Evolutionary conservation across 257 asterid species (phyloP).

Genomic region (Prunella vulgaris): DNA sequence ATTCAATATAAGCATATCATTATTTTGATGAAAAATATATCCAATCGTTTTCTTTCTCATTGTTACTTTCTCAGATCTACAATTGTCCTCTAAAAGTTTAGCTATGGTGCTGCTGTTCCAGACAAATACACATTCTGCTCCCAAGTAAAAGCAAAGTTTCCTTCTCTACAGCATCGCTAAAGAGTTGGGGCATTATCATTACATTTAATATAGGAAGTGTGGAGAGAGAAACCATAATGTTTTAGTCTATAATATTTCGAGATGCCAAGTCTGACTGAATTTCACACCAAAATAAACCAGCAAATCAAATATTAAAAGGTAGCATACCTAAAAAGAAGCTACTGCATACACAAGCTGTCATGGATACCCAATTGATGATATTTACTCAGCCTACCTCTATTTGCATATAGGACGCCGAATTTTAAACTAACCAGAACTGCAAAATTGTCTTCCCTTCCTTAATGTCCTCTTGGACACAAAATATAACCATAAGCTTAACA

Average conservation of each 20-base stretch:
- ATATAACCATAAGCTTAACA: background rate
- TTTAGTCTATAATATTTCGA: background rate
- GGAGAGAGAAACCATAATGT: background rate
- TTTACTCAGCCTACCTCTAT: background rate
- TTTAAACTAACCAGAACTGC: background rate
- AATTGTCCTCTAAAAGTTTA: background rate
- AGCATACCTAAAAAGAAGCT: background rate
- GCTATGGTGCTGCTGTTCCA: background rate
- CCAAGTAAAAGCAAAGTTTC: background rate
- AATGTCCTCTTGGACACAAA: constrained; percentile 2
- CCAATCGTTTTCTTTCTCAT: background rate
- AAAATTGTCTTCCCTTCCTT: background rate
- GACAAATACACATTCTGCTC: background rate
- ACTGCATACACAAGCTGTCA: background rate
- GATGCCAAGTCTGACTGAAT: background rate
- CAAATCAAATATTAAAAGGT: background rate
- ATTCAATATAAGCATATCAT: background rate
- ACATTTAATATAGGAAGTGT: background rate
- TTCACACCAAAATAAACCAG: background rate
- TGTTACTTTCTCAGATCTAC: background rate
- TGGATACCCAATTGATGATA: background rate
- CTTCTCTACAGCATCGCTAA: background rate
- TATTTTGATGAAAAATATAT: background rate
- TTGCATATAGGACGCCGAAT: background rate
- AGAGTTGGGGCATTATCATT: background rate